Evolutionary conservation across 331 rosid species (phyloP).

Genomic region (Rhamnella rubrinervis): DNA sequence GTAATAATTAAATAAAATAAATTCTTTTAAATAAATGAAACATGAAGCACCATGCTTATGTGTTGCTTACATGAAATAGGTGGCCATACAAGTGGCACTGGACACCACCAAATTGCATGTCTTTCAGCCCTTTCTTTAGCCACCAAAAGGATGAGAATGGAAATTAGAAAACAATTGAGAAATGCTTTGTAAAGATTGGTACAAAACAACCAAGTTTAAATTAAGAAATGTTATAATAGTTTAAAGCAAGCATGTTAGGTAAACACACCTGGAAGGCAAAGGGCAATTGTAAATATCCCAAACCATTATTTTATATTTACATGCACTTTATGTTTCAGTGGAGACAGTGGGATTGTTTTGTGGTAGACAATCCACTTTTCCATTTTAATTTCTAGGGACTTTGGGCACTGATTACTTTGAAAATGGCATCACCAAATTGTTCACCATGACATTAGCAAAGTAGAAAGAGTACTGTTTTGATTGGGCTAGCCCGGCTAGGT

Average conservation of each 20-base stretch:
- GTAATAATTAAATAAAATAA: background rate
- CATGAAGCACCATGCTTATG: background rate
- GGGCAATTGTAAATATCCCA: slow-evolving; percentile 18
- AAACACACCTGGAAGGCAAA: slow-evolving; percentile 28
- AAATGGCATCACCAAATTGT: too few relatives aligned
- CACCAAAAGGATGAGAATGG: background rate
- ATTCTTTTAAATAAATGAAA: background rate
- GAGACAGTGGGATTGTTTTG: slow-evolving; percentile 33
- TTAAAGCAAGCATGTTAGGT: slow-evolving; percentile 27
- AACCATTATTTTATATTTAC: slow-evolving; percentile 7
- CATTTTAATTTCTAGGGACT: slow-evolving; percentile 9
- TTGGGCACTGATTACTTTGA: background rate
- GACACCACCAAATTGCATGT: slow-evolving; percentile 28
- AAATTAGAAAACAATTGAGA: slow-evolving; percentile 18
- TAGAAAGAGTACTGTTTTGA: too few relatives aligned
- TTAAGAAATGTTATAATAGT: background rate
- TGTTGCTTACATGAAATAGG: background rate
- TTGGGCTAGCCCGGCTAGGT: too few relatives aligned
- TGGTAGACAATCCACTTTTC: slow-evolving; percentile 35
- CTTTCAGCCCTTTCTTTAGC: slow-evolving; percentile 15
- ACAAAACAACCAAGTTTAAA: slow-evolving; percentile 14
- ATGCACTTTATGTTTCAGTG: slow-evolving; percentile 18
- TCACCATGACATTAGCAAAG: too few relatives aligned
- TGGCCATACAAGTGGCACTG: slow-evolving; percentile 12
- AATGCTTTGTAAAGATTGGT: slow-evolving; percentile 27